These are phyloP conservation scores for Prunus mira DNA, from an alignment of 306 rosid genomes.

Conservation along the genomic window DNA sequence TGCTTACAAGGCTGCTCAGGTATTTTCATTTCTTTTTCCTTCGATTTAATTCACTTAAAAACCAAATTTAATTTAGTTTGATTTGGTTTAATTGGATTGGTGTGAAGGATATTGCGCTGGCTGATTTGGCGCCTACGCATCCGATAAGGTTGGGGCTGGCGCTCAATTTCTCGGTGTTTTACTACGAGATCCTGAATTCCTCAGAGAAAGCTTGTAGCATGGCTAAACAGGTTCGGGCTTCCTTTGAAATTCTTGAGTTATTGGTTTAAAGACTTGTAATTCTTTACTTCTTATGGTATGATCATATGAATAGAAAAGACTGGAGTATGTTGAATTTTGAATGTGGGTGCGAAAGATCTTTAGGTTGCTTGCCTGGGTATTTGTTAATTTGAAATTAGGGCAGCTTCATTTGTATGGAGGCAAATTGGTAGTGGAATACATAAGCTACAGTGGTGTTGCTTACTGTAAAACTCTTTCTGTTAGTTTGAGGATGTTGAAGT, in stretches of 20 bases:
- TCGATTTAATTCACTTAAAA: not conserved
- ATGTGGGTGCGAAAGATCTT: not conserved
- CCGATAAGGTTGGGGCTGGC: conserved; percentile 45
- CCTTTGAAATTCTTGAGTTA: not conserved
- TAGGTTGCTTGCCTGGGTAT: not conserved
- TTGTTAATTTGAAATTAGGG: not conserved
- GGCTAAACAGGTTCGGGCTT: conserved; percentile 38
- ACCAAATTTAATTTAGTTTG: not conserved
- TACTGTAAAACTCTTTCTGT: not conserved
- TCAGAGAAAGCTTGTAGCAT: conserved; percentile 44
- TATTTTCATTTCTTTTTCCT: not conserved
- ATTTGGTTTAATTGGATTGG: not conserved
- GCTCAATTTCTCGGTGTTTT: conserved; percentile 44
- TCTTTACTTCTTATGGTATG: not conserved
- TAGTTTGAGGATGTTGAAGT: not conserved
- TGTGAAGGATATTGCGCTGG: conserved; percentile 37
- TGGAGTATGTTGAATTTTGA: not conserved
- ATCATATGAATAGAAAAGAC: not conserved
- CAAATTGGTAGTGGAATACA: not conserved
- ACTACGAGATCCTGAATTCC: conserved; percentile 42
- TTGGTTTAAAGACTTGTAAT: not conserved
- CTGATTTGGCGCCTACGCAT: conserved; percentile 42
- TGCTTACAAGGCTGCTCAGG: conserved; percentile 45
- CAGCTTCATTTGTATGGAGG: not conserved
- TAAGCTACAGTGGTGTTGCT: not conserved